These are phyloP conservation scores for Thraustotheca clavata DNA, from an alignment of 352 stramenopile genomes.

Conservation along the genomic window DNA sequence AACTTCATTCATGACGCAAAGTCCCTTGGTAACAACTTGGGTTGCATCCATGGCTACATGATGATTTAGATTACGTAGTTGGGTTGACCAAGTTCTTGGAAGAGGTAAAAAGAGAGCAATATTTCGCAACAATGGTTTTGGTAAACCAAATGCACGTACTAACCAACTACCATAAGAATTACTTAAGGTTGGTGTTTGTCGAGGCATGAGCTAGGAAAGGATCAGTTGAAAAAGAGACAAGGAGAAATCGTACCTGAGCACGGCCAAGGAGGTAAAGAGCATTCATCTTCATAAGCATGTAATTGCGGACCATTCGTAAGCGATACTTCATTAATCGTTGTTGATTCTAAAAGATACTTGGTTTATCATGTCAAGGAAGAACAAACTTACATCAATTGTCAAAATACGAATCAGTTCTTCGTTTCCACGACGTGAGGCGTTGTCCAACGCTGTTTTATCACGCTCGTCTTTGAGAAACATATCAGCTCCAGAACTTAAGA, in stretches of 20 bases:
- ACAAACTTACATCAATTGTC: conserved; percentile 45
- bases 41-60: conserved; percentile 60
- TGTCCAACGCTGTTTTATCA: conserved; percentile 78
- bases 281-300: conserved; percentile 59
- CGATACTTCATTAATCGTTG: conserved; percentile 68
- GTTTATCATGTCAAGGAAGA: background rate
- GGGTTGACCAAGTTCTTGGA: conserved; percentile 66
- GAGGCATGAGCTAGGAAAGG: background rate
- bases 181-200: conserved; percentile 20
- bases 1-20: conserved; percentile 77
- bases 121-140: conserved; percentile 71
- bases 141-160: conserved; percentile 57
- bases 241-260: conserved; percentile 26
- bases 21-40: conserved; percentile 68
- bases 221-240: conserved; percentile 25
- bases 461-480: conserved; percentile 85
- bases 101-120: conserved; percentile 68
- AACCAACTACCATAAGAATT: conserved; percentile 28
- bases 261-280: conserved; percentile 55
- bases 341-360: conserved; percentile 46
- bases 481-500: conserved; percentile 72
- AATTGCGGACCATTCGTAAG: conserved; percentile 58
- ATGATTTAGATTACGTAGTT: conserved; percentile 72
- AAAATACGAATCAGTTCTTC: conserved; percentile 82
- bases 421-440: conserved; percentile 65